Evolutionary conservation across 2,329 filamentous ascomycete genomes (phyloP).

Genomic region (Sporothrix globosa): DNA sequence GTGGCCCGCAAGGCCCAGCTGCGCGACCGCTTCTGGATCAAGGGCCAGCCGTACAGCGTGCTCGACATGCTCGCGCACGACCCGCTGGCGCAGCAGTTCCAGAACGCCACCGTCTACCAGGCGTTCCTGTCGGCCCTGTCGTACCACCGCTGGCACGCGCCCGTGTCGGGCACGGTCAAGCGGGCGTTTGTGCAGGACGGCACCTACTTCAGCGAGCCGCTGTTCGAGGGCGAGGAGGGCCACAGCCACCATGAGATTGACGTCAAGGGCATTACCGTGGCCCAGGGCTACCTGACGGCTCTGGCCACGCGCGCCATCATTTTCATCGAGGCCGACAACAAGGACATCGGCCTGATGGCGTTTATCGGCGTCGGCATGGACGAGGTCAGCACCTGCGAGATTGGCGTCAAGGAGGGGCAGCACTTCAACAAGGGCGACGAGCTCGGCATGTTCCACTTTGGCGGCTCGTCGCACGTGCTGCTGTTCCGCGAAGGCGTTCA

Average conservation of each 20-base stretch:
- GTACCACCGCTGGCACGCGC: conserved; percentile 74
- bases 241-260: conserved; percentile 43
- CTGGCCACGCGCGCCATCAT: conserved; percentile 72
- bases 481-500: conserved; percentile 64
- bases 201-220: conserved; percentile 68
- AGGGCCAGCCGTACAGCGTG: conserved; percentile 69
- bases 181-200: conserved; percentile 63
- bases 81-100: conserved; percentile 56
- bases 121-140: conserved; percentile 68
- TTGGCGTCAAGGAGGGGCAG: conserved; percentile 68
- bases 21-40: conserved; percentile 68
- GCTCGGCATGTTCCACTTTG: conserved; percentile 79
- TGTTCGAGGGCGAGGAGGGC: conserved; percentile 43
- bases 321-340: conserved; percentile 70
- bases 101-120: conserved; percentile 69
- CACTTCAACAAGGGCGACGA: conserved; percentile 70
- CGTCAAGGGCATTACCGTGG: conserved; percentile 50
- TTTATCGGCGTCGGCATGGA: conserved; percentile 76
- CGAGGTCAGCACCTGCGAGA: conserved; percentile 74
- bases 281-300: conserved; percentile 68
- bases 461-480: conserved; percentile 71
- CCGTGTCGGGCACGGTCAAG: conserved; percentile 64
- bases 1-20: conserved; percentile 55
- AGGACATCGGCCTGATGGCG: conserved; percentile 67
- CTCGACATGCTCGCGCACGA: conserved; percentile 65